These are phyloP conservation scores for Paramecium sonneborni DNA, from an alignment of 73 alveolate species.

Conservation along the genomic window DNA sequence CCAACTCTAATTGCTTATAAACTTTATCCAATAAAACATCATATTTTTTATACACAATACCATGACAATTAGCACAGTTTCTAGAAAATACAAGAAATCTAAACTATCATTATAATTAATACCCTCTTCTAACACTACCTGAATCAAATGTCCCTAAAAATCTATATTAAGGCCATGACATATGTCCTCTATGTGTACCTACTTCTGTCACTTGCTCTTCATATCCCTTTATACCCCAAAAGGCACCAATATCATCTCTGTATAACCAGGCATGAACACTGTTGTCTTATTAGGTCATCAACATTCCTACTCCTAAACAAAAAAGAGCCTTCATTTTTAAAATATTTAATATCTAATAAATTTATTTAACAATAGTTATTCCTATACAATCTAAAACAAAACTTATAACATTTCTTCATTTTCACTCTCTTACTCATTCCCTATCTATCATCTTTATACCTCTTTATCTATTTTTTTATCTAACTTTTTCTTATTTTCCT, in stretches of 20 bases:
- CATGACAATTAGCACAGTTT: slow-evolving; percentile 93
- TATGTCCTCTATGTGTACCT: slow-evolving; percentile 89
- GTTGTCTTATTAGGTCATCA: slow-evolving; percentile 15
- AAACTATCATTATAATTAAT: background rate
- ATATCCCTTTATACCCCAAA: slow-evolving; percentile 94
- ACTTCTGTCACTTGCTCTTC: slow-evolving; percentile 94
- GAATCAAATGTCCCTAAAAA: slow-evolving; percentile 89
- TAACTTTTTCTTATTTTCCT: too few relatives aligned
- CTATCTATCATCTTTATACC: too few relatives aligned
- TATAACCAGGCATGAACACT: slow-evolving; percentile 78
- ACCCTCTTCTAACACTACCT: slow-evolving; percentile 92
- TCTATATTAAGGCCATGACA: slow-evolving; percentile 91
- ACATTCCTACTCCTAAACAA: slow-evolving; percentile 46
- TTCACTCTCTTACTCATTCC: background rate
- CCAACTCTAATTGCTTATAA: slow-evolving; percentile 88
- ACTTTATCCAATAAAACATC: slow-evolving; percentile 91
- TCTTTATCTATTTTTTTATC: too few relatives aligned
- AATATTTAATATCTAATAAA: slow-evolving; percentile 20
- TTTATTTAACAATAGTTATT: background rate
- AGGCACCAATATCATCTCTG: slow-evolving; percentile 95
- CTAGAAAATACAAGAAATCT: slow-evolving; percentile 86
- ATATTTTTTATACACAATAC: slow-evolving; percentile 89
- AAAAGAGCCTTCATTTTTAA: slow-evolving; percentile 57
- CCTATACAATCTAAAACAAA: background rate
- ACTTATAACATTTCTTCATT: background rate